These are phyloP conservation scores for Mycena venus DNA, from an alignment of 768 basidiomycete genomes.

Conservation along the genomic window DNA sequence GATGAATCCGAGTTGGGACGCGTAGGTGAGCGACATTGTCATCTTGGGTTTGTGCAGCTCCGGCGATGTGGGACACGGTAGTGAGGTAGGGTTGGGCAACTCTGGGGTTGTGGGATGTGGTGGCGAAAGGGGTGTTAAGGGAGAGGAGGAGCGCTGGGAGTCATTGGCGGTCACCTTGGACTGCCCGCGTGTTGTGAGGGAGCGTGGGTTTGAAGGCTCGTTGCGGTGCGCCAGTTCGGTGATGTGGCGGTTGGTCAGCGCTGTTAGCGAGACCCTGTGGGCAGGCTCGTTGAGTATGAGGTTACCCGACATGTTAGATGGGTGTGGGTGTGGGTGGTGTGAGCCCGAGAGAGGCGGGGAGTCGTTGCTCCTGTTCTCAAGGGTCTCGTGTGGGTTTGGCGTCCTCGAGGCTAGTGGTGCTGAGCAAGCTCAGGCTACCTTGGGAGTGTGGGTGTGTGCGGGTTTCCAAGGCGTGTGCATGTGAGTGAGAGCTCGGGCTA, in stretches of 20 bases:
- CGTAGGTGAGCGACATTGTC: too few species aligned
- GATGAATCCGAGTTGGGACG: too few species aligned
- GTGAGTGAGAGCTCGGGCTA: background rate
- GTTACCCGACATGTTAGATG: too few species aligned
- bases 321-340: background rate
- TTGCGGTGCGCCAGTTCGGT: background rate
- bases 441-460: background rate
- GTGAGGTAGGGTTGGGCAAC: too few species aligned
- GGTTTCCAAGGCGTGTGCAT: background rate
- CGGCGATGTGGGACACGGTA: too few species aligned
- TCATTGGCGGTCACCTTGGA: background rate
- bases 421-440: slow-evolving; percentile 6
- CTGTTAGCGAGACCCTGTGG: background rate
- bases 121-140: background rate
- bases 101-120: background rate
- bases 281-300: too few species aligned
- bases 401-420: background rate
- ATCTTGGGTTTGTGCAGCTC: too few species aligned
- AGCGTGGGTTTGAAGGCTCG: background rate
- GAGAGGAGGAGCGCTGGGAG: background rate
- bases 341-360: background rate
- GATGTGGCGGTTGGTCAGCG: background rate
- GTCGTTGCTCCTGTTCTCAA: background rate
- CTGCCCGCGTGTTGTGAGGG: background rate
- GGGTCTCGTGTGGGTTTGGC: background rate